Conservation (phyloP, 1,139 yeast genomes). For the Saccharomyces hybrid region DNA sequence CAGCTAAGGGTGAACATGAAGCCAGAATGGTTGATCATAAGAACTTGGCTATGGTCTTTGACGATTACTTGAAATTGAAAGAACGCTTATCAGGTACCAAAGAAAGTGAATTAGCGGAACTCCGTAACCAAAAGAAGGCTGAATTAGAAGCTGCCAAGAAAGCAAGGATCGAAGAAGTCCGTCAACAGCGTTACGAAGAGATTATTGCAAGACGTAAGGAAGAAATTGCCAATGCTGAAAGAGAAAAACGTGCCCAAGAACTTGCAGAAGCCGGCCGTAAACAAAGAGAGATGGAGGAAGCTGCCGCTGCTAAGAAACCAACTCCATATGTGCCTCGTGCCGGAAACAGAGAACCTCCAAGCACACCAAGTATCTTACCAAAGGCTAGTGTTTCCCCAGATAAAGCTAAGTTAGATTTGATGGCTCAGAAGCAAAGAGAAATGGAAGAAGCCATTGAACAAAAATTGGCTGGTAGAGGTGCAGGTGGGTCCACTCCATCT, state of each 20-base stretch:
- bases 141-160: conserved; percentile 60
- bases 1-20: conserved; percentile 66
- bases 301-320: conserved; percentile 10
- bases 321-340: conserved; percentile 7
- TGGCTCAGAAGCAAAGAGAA: conserved; percentile 36
- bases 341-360: conserved; percentile 2
- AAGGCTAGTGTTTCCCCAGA: conserved; percentile 5
- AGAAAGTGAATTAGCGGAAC: conserved; percentile 43
- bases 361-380: conserved; percentile 4
- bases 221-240: conserved; percentile 34
- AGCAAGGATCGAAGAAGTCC: conserved; percentile 57
- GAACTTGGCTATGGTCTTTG: conserved; percentile 61
- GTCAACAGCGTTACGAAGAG: conserved; percentile 35
- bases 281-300: conserved; percentile 39
- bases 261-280: conserved; percentile 33
- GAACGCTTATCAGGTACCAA: conserved; percentile 41
- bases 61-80: conserved; percentile 53
- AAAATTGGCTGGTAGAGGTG: conserved; percentile 11
- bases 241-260: conserved; percentile 38
- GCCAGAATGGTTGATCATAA: conserved; percentile 57
- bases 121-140: conserved; percentile 44
- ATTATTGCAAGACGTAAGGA: conserved; percentile 36
- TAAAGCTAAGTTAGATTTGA: conserved; percentile 27
- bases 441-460: conserved; percentile 37
- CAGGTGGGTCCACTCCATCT: conserved; percentile 4